Conservation (phyloP, 2,329 filamentous ascomycete species). For the Nemania diffusa region DNA sequence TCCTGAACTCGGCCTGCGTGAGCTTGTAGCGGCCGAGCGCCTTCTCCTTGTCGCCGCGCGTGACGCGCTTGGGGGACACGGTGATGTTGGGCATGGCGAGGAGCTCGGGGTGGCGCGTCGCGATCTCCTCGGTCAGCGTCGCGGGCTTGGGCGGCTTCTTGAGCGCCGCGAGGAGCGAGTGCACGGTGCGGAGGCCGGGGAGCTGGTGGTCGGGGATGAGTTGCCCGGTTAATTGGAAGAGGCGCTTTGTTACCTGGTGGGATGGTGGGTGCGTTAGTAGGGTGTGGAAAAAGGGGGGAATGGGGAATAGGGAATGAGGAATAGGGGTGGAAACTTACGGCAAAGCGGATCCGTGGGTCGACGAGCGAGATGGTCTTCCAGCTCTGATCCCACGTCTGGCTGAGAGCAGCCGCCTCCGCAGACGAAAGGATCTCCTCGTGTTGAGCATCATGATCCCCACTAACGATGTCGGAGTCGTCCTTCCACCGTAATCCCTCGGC, state of each 20-base stretch:
- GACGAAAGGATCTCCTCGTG: not conserved
- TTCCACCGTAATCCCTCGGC: constrained; percentile 48
- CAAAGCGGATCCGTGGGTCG: constrained; percentile 74
- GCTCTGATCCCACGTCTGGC: constrained; percentile 60
- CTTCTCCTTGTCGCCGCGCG: constrained; percentile 76
- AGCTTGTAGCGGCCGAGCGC: constrained; percentile 81
- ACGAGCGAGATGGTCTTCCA: constrained; percentile 69
- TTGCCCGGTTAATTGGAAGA: constrained; percentile 83
- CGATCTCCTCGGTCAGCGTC: constrained; percentile 72
- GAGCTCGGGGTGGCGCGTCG: constrained; percentile 48
- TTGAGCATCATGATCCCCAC: constrained; percentile 6
- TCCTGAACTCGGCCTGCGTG: constrained; percentile 75
- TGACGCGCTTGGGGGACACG: constrained; percentile 72
- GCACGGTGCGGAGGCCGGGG: constrained; percentile 63
- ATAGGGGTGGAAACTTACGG: constrained; percentile 63
- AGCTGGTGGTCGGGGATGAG: constrained; percentile 78
- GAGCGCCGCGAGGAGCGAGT: constrained; percentile 65
- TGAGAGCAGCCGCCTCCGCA: constrained; percentile 54
- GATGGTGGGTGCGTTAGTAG: not conserved
- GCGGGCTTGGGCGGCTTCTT: constrained; percentile 64
- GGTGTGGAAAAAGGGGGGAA: not conserved
- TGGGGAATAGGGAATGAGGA: not conserved
- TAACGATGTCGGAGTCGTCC: constrained; percentile 25
- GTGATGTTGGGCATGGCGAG: constrained; percentile 73
- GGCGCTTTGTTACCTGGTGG: constrained; percentile 78